Base-by-base conservation (phyloP, 139 green algal species). In the Mesotaenium endlicherianum region DNA sequence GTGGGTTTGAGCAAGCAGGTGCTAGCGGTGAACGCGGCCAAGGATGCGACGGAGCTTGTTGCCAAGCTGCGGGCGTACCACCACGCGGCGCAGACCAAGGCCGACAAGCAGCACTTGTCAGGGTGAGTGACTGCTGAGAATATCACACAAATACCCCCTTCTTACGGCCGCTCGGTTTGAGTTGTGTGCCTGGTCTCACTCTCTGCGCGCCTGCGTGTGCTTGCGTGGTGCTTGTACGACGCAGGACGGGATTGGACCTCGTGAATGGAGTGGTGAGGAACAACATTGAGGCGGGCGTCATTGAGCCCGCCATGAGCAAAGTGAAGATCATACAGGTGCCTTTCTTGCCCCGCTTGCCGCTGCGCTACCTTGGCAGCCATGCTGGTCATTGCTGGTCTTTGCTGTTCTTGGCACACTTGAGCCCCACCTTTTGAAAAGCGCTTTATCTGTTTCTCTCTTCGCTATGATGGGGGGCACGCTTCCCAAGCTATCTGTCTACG, bases 231-330 rank as follows among this genome's bases (percentile, higher is more conserved):
- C n/a, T n/a, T n/a, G n/a, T n/a, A n/a, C n/a, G n/a, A n/a, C 6
- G 45, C 81, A 87, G 81, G 57, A 70, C 36, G 26, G 83, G 91
- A 26, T 70, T 94, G 36, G 91, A 94, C 50, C 84, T 94, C 6
- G 41, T 91, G 30, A 84, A 90, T 36, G 91, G 91, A 34, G 69
- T 76, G 16, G 6, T 92, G 38, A 38, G 58, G 5, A 95, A 99
- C 90, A 99, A 97, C 72, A 87, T 99, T 58, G 92, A 95, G 78
- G 92, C 91, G 26, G 97, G 97, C 0, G 97, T 99, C 77, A 88
- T 99, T 55, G 97, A 99, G 92, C 96, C 97, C 0, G 91, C 93
- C 3, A 90, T 98, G 68, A 92, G 85, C 83, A 99, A 99, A 88
- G 75, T 94, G 49, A 99, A 99, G 83, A 97, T 97, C 84, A 93